A percentile compares a stretch with the other conserved stretches of the same genome.
Conservation (phyloP, 2,329 filamentous ascomycete genomes). For the Rachicladosporium sp. region DNA sequence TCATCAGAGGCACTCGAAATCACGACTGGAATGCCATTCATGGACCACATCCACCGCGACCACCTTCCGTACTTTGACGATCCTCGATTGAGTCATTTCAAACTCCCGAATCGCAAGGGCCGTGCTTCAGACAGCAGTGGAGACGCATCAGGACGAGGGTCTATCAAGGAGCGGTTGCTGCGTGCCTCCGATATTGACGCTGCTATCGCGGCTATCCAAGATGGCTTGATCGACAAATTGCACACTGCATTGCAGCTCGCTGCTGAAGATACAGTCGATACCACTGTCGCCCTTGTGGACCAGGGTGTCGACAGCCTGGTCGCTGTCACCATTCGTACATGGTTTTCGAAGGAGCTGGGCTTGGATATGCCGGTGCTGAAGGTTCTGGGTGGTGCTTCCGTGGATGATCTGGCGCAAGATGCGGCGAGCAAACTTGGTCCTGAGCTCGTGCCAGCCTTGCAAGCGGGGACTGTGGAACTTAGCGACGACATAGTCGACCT, state of each 20-base stretch:
- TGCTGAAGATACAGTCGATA: constrained; percentile 1
- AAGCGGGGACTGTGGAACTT: not conserved
- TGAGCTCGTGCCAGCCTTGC: not conserved
- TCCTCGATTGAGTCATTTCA: constrained; percentile 1
- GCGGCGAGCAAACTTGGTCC: not conserved
- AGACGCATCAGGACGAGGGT: not conserved
- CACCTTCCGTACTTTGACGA: not conserved
- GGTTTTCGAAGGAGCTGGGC: constrained; percentile 36
- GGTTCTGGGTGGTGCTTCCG: constrained; percentile 20
- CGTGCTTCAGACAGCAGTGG: not conserved
- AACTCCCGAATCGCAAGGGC: not conserved
- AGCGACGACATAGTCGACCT: constrained; percentile 1
- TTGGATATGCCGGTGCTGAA: constrained; percentile 37
- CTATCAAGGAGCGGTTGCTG: not conserved
- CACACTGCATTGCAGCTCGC: not conserved
- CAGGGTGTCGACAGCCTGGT: constrained; percentile 28
- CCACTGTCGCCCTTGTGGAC: constrained; percentile 14
- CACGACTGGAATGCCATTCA: constrained; percentile 12
- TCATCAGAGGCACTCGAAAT: constrained; percentile 11
- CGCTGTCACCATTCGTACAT: constrained; percentile 32
- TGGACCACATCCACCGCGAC: not conserved
- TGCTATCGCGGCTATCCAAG: not conserved
- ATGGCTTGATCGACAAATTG: not conserved
- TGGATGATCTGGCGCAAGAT: not conserved
- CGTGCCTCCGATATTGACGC: not conserved